Evolutionary conservation across 129 eudicot genomes (phyloP).

Genomic region (Centrapalus pauciflorus): DNA sequence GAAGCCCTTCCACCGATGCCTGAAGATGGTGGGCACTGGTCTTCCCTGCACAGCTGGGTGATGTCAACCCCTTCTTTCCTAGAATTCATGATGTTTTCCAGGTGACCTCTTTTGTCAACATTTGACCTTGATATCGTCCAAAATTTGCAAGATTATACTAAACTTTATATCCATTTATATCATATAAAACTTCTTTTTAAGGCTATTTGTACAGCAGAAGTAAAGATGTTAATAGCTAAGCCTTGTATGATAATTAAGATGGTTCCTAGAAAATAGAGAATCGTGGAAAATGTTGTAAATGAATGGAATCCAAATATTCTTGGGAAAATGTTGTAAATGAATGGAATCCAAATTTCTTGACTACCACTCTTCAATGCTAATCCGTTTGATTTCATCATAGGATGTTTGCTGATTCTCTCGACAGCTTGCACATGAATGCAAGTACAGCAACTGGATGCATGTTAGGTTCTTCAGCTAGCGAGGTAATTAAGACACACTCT

Average conservation of each 20-base stretch:
- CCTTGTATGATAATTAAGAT: neutral
- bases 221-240: neutral
- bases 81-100: slow-evolving; percentile 89
- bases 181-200: neutral
- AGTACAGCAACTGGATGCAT: slow-evolving; percentile 40
- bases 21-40: slow-evolving; percentile 92
- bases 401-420: slow-evolving; percentile 92
- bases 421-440: slow-evolving; percentile 52
- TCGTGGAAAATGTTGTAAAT: neutral
- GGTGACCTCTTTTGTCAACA: slow-evolving; percentile 37
- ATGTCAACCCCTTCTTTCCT: slow-evolving; percentile 94
- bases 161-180: neutral
- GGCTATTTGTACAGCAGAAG: neutral
- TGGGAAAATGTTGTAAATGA: neutral
- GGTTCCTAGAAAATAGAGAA: neutral
- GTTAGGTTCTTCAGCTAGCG: slow-evolving; percentile 55
- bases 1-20: slow-evolving; percentile 99
- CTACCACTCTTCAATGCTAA: neutral
- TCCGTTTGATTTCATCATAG: slow-evolving; percentile 24
- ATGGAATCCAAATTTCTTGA: neutral
- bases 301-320: neutral
- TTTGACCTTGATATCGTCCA: neutral
- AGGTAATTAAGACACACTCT: slow-evolving; percentile 41
- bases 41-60: slow-evolving; percentile 92
- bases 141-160: neutral